Base-by-base conservation (phyloP, 208 protist species). In the Trypanosoma avium region DNA sequence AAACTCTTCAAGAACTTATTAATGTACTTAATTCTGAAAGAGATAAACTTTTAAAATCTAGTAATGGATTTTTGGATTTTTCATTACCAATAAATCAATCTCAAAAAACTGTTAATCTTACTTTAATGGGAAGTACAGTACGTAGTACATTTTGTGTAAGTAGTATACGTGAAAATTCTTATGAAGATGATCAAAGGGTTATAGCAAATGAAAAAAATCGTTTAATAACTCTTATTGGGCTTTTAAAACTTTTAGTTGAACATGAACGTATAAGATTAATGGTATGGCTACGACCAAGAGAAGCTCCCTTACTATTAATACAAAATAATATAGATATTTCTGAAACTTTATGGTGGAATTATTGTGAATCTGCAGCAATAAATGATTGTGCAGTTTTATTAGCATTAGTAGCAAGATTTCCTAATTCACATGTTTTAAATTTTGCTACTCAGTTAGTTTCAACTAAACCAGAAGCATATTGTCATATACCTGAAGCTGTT, bases 61-160 rank as follows among this genome's bases (percentile, higher is more conserved):
- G 61, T 0, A 55, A 76, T 15, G 85, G 83, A 40, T 92, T 91
- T 57, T 55, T 92, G 19, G 85, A 92, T 71, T 90, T 89, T 71
- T 43, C 26, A n/a, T 22, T 32, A 33, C 30, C 29, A 38, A 46
- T 4, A 7, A 38, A n/a, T 29, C 13, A 42, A 35, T 9, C 3
- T 42, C 15, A 10, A 35, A 45, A 17, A 9, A 7, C 22, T 47
- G 15, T 27, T 3, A 69, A 69, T 5, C 30, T 69, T 38, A 58
- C 36, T 24, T 21, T 62, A 42, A 15, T 71, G 12, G 55, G 56
- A 27, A 52, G 35, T 32, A 27, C 6, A 8, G 33, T 48, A 24
- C 29, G 32, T 30, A 43, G 33, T 47, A 2, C 6, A 22, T 1
- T 45, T 19, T 27, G 29, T 43, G 38, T 15, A 12, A 27, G 10